Conservation (phyloP, 75 land plant genomes). For the Cupressus sempervirens region DNA sequence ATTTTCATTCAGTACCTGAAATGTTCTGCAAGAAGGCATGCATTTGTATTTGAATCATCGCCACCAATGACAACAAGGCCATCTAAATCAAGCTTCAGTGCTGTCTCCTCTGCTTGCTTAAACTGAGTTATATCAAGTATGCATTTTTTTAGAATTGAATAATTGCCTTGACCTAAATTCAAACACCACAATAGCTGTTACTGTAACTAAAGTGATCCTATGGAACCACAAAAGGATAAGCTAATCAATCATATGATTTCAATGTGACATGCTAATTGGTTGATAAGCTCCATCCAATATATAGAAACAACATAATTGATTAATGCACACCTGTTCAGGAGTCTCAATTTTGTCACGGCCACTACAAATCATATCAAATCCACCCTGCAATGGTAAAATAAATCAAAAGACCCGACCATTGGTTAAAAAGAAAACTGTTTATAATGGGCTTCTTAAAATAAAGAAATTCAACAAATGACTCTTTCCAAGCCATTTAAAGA, state of each 20-base stretch:
- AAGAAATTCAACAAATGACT: neutral
- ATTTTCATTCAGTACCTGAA: constrained; percentile 54
- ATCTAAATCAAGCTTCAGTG: constrained; percentile 77
- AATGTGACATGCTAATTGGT: neutral
- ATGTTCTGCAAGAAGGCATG: constrained; percentile 91
- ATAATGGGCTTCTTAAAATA: neutral
- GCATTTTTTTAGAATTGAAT: neutral
- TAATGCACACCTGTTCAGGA: constrained; percentile 76
- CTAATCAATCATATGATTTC: neutral
- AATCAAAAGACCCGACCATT: constrained; percentile 12
- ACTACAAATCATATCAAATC: constrained; percentile 97
- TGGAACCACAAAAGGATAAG: neutral
- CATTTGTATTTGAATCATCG: constrained; percentile 98
- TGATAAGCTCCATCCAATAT: neutral
- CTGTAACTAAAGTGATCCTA: neutral
- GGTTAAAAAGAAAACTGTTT: neutral
- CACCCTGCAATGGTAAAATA: constrained; percentile 55
- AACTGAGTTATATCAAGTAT: constrained; percentile 46
- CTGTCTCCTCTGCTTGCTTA: constrained; percentile 96
- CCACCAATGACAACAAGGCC: constrained; percentile 96
- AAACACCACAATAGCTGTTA: neutral
- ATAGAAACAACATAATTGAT: neutral
- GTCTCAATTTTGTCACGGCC: constrained; percentile 99
- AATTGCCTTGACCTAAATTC: neutral
- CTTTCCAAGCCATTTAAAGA: neutral